phyloP scores from a whole-genome alignment of 208 protist species.

The Leishmania major region DNA sequence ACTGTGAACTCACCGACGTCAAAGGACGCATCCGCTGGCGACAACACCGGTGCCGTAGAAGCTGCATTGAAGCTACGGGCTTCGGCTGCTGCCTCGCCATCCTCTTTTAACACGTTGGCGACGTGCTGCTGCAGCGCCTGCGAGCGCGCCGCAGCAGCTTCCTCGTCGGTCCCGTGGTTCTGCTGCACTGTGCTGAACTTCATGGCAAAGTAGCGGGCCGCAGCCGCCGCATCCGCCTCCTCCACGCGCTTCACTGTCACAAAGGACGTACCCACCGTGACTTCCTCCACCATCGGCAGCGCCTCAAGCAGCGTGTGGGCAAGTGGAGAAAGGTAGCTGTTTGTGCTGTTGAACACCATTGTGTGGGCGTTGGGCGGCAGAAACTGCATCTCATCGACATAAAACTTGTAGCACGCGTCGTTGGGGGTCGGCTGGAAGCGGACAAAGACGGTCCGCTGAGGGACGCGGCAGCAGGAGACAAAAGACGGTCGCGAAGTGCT shows the following conservation, averaged over 20 bases:
- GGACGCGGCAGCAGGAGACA: not conserved
- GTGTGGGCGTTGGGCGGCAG: conserved; percentile 53
- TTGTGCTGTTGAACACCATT: conserved; percentile 78
- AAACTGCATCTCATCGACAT: conserved; percentile 63
- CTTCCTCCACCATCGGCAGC: conserved; percentile 90
- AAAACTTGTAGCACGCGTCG: conserved; percentile 87
- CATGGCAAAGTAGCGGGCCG: conserved; percentile 67
- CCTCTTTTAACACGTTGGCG: conserved; percentile 26
- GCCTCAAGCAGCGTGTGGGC: conserved; percentile 63
- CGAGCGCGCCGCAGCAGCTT: conserved; percentile 48
- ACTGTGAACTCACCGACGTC: conserved; percentile 47
- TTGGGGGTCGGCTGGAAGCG: conserved; percentile 86
- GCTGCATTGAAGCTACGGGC: not conserved
- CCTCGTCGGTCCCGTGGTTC: conserved; percentile 18
- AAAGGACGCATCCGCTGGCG: conserved; percentile 20
- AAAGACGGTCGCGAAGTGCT: not conserved
- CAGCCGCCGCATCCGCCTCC: conserved; percentile 52
- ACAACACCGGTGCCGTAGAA: not conserved
- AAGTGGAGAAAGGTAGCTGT: conserved; percentile 81
- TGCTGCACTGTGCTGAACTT: conserved; percentile 42
- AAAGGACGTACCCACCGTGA: conserved; percentile 76
- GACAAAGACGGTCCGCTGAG: conserved; percentile 54
- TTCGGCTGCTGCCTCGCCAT: not conserved
- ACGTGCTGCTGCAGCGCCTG: conserved; percentile 59
- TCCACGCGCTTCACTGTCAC: conserved; percentile 84